Conservation (phyloP, 208 protist species). For the Trypanosoma scelopori region DNA sequence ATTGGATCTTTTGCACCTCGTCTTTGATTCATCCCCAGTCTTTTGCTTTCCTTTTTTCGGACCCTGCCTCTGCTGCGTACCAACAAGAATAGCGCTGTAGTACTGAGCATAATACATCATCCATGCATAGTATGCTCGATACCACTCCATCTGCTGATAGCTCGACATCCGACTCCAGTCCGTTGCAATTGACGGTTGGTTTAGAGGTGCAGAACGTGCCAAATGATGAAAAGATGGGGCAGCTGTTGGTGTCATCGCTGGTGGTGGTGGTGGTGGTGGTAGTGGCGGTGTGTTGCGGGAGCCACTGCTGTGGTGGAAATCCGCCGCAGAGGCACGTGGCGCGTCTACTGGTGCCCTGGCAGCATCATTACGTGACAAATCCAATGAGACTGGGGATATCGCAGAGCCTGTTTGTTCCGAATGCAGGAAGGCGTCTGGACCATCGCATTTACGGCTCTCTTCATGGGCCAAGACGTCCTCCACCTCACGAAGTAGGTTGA, state of each 20-base stretch:
- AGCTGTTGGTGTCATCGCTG: slow-evolving; percentile 21
- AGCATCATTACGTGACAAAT: not conserved
- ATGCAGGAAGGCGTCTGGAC: not conserved
- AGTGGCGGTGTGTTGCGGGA: not conserved
- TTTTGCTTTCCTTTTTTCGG: not conserved
- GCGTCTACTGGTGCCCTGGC: slow-evolving; percentile 11
- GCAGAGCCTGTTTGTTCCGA: not conserved
- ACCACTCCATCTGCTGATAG: slow-evolving; percentile 40
- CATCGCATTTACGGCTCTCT: slow-evolving; percentile 6
- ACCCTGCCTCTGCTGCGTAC: slow-evolving; percentile 15
- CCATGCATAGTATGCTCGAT: slow-evolving; percentile 61
- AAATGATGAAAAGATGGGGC: slow-evolving; percentile 17
- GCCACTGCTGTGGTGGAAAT: not conserved
- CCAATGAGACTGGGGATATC: not conserved
- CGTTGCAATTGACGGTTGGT: not conserved
- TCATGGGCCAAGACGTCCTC: slow-evolving; percentile 32
- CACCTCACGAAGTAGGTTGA: slow-evolving; percentile 36
- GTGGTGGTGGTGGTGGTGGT: slow-evolving; percentile 18
- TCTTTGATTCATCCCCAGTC: slow-evolving; percentile 4
- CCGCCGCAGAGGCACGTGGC: not conserved
- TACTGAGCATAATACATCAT: slow-evolving; percentile 68
- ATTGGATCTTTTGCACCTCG: not conserved
- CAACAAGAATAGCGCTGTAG: slow-evolving; percentile 33
- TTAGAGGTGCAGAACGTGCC: slow-evolving; percentile 1
- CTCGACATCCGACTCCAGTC: slow-evolving; percentile 26